Evolutionary conservation across 2,329 filamentous ascomycete genomes (phyloP).

Genomic region (Trichoderma koningii): DNA sequence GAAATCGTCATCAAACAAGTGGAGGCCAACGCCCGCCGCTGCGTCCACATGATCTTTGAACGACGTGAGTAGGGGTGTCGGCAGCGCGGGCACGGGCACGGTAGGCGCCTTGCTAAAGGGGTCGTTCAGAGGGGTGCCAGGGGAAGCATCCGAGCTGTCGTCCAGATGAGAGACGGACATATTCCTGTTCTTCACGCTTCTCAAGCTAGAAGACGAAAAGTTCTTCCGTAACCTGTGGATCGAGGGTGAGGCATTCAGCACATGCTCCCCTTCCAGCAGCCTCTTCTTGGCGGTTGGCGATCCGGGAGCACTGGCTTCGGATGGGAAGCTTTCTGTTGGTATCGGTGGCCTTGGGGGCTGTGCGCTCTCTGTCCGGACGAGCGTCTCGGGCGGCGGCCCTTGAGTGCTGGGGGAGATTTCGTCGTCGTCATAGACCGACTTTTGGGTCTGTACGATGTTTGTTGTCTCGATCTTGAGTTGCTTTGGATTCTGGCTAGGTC

Average conservation of each 20-base stretch:
- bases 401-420: constrained; percentile 22
- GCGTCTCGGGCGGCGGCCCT: constrained; percentile 14
- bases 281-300: constrained; percentile 41
- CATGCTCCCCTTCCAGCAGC: constrained; percentile 42
- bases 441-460: constrained; percentile 35
- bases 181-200: constrained; percentile 72
- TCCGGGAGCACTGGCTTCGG: constrained; percentile 34
- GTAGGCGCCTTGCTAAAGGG: constrained; percentile 58
- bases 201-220: constrained; percentile 69
- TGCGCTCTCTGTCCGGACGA: neutral
- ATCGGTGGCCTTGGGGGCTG: constrained; percentile 32
- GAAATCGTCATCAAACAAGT: constrained; percentile 82
- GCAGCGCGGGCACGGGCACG: constrained; percentile 64
- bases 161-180: constrained; percentile 66
- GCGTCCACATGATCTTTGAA: constrained; percentile 61
- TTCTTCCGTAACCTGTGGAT: constrained; percentile 61
- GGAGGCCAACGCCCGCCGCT: constrained; percentile 64
- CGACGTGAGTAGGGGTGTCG: constrained; percentile 66
- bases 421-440: constrained; percentile 24
- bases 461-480: constrained; percentile 86
- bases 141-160: constrained; percentile 66
- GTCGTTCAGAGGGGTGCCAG: constrained; percentile 71
- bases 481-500: constrained; percentile 75
- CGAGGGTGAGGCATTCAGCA: constrained; percentile 56
- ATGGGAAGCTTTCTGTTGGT: constrained; percentile 36